Evolutionary conservation across 148 eudicot species (phyloP).

Genomic region (Mesembryanthemum crystallinum): DNA sequence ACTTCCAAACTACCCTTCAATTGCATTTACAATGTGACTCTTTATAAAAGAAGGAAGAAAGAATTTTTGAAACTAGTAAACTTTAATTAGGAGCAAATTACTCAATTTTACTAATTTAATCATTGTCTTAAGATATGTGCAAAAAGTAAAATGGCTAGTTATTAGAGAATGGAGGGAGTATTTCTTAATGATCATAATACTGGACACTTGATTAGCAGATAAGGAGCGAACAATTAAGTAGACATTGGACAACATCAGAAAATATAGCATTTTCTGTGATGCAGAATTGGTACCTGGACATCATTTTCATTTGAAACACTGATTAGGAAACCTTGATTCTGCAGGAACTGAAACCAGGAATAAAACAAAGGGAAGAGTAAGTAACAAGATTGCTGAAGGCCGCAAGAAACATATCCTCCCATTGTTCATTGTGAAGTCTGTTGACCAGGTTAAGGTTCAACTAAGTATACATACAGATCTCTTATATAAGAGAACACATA

Average conservation of each 20-base stretch:
- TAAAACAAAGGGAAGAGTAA: conserved; percentile 3
- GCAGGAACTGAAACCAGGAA: conserved; percentile 58
- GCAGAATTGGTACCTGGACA: conserved; percentile 59
- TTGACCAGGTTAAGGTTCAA: not conserved
- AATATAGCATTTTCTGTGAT: not conserved
- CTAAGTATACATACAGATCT: not conserved
- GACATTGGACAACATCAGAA: not conserved
- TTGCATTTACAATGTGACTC: too few species aligned
- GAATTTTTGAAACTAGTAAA: too few species aligned
- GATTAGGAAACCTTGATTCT: conserved; percentile 86
- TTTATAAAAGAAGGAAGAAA: too few species aligned
- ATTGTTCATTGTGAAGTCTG: not conserved
- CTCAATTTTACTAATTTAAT: too few species aligned
- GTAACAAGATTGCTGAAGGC: conserved; percentile 14
- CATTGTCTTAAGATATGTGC: too few species aligned
- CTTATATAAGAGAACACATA: not conserved
- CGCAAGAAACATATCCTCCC: not conserved
- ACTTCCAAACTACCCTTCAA: too few species aligned
- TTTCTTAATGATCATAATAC: not conserved
- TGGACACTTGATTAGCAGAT: not conserved
- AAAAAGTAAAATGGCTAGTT: too few species aligned
- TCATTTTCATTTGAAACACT: conserved; percentile 82
- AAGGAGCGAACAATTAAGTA: not conserved
- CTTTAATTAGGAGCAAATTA: too few species aligned
- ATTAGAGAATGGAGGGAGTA: too few species aligned